Conservation (phyloP, 257 asterid species). For the Petunia axillaris region DNA sequence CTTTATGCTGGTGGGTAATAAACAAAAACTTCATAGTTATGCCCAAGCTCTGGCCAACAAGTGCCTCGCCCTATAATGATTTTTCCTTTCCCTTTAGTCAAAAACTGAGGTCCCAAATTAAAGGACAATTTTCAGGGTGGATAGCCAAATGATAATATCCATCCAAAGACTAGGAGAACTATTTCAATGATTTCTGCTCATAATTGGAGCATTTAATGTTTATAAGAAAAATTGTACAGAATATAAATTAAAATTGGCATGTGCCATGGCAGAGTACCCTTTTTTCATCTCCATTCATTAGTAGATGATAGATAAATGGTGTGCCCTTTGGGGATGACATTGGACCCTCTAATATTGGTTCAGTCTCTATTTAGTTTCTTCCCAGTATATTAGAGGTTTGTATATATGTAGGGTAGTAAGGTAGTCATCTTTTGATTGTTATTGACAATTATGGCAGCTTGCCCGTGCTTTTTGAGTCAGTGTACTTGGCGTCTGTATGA, state of each 20-base stretch:
- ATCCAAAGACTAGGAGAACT: background rate
- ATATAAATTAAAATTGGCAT: background rate
- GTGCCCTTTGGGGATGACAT: conserved; percentile 19
- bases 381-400: background rate
- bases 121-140: background rate
- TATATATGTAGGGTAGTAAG: background rate
- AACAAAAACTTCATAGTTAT: background rate
- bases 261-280: conserved; percentile 20
- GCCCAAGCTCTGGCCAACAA: background rate
- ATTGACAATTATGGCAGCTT: conserved; percentile 9
- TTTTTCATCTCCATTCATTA: background rate
- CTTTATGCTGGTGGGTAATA: conserved; percentile 2
- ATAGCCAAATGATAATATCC: background rate
- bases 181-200: background rate
- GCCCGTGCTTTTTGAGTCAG: conserved; percentile 11
- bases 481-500: background rate
- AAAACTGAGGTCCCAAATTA: background rate
- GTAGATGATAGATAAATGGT: conserved; percentile 6
- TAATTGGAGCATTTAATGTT: background rate
- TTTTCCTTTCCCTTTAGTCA: background rate
- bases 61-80: background rate
- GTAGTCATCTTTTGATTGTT: background rate
- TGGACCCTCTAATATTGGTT: conserved; percentile 8
- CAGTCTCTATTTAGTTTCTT: background rate
- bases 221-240: background rate